Evolutionary conservation across 2,329 filamentous ascomycete genomes (phyloP), one percentile per base, ranked within the genome.

Genomic region (Aspergillus fijiensis): DNA sequence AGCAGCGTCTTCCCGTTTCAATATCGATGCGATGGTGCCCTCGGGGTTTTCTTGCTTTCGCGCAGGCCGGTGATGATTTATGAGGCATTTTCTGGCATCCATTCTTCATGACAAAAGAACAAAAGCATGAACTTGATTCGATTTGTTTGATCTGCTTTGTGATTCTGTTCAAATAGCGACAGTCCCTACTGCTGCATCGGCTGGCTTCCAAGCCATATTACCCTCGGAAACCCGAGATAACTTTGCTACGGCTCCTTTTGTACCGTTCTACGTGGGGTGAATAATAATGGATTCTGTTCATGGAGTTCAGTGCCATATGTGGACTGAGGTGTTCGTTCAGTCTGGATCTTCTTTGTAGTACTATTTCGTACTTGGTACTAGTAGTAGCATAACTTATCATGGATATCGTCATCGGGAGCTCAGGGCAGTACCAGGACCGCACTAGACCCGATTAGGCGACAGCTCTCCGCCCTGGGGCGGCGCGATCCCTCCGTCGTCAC

Each of bases 401-500:
- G 2, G 21, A 2, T 49, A 55, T 55, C 42, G 29, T 50, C 23
- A 50, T 29, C 23, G 23, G 19, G 11, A 31, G 49, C 23, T 49
- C n/a, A 12, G 9, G 19, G 21, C 23, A 7, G 48, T 49, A 12
- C 12, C 39, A 9, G 27, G 9, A 29, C 27, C 9, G 19, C 42
- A 33, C 53, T 55, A 55, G 27, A 16, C 27, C 53, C 12, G 53
- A 60, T 63, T 59, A 31, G 31, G 51, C 19, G 33, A 49, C 47
- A 49, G 51, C 53, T 60, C 55, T 63, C 63, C 64, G 61, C 60
- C 64, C 3, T 2, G 2, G 27, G 27, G 27, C 27, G 62, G 49
- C 55, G 62, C 60, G 53, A 65, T 56, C 61, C 57, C 56, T 59
- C 63, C 55, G 56, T 59, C 59, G 63, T 63, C 60, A 66, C 58